Conservation (phyloP, 78 protist genomes). For the Anaeramoeba flamelloides region DNA sequence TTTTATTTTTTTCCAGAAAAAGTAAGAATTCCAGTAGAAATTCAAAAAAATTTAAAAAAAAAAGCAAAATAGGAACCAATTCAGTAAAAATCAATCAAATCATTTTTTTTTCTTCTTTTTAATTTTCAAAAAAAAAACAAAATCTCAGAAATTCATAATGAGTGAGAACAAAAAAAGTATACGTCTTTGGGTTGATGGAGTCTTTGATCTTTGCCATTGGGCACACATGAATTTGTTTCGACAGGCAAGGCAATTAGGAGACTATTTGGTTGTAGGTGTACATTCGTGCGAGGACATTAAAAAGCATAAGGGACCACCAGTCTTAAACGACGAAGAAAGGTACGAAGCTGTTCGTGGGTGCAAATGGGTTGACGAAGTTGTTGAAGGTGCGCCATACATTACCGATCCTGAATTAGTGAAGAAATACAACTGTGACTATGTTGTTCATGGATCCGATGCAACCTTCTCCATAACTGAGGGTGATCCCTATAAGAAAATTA, state of each 20-base stretch:
- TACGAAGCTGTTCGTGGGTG: slow-evolving; percentile 57
- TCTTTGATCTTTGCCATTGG: not conserved
- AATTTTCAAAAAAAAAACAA: too few relatives aligned
- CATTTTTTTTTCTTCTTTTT: too few relatives aligned
- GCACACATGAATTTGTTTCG: slow-evolving; percentile 62
- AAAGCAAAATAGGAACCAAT: too few relatives aligned
- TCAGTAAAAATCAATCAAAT: too few relatives aligned
- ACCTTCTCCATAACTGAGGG: slow-evolving; percentile 48
- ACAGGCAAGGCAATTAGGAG: slow-evolving; percentile 60
- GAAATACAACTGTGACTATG: slow-evolving; percentile 21
- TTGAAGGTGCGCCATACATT: slow-evolving; percentile 62
- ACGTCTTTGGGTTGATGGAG: not conserved
- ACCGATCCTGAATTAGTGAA: slow-evolving; percentile 10
- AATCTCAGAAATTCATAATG: too few relatives aligned
- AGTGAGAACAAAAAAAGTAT: not conserved
- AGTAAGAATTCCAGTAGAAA: too few relatives aligned
- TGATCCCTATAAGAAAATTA: slow-evolving; percentile 60
- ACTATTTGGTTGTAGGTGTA: slow-evolving; percentile 72
- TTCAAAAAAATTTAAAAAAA: too few relatives aligned
- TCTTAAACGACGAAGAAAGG: slow-evolving; percentile 73
- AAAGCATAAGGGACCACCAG: slow-evolving; percentile 70
- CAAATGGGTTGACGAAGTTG: slow-evolving; percentile 87
- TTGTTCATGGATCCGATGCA: slow-evolving; percentile 28
- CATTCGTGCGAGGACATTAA: slow-evolving; percentile 68
- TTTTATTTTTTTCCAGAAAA: too few relatives aligned